Evolutionary conservation across 495 filamentous ascomycete genomes (phyloP), one percentile per base, ranked within the genome.

Genomic region (Cryomyces minteri): DNA sequence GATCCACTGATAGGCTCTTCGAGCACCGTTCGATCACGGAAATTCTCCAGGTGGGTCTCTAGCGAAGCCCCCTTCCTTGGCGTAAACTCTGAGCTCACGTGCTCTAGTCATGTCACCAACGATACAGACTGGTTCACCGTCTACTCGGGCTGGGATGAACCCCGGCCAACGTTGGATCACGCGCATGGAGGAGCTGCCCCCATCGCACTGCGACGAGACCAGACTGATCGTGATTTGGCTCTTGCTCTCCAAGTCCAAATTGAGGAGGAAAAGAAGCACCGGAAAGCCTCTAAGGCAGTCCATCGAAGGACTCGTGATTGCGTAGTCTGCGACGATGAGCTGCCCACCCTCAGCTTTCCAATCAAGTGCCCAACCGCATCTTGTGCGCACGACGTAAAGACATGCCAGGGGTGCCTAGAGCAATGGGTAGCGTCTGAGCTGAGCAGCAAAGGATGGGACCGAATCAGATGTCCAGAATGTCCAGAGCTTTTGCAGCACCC

Each of bases 331-430:
- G 50, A 51, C 6, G 58, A 54, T 39, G 52, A 50, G 7, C 52
- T 57, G 44, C 65, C 62, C 48, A 54, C 41, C n/a, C 11, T 58
- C 28, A 18, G 39, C 0, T 58, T 62, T 52, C 52, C 61, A 32
- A 45, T 47, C 43, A 50, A 46, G 4, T 65, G 55, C 54, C 63
- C 65, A 28, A 58, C 55, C 28, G 51, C 51, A 34, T 55, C 51
- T 4, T 66, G 64, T 46, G 46, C 45, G 14, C 52, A 58, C n/a
- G 9, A 30, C 1, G 14, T 43, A 5, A 28, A 32, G 41, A 48
- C 49, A 6, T 51, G 49, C 18, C 33, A n/a, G 9, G 33, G 40
- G 11, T 56, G 54, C 40, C 44, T 54, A 1, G 32, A 49, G 11
- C 38, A 46, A 6, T 56, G 54, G 54, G 44, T 56, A 32, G 43